These are phyloP conservation scores for Tulasnella calospora DNA, from an alignment of 768 basidiomycete species.

Conservation along the genomic window DNA sequence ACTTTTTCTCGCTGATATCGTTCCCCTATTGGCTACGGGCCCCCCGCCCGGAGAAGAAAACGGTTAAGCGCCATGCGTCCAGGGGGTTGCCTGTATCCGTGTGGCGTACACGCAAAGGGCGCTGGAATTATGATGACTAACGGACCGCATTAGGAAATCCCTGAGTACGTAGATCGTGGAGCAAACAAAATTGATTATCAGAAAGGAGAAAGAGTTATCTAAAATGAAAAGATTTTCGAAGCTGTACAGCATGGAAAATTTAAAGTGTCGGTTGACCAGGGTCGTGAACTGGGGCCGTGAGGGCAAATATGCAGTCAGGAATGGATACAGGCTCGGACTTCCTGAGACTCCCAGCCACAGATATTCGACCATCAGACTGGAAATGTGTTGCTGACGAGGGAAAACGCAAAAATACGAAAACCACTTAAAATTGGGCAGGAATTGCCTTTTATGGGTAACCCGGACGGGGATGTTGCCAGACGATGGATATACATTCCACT, in stretches of 20 bases:
- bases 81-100: neutral
- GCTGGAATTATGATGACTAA: neutral
- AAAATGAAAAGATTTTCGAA: constrained; percentile 12
- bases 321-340: constrained; percentile 1
- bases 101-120: neutral
- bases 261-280: neutral
- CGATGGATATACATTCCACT: neutral
- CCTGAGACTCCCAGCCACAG: constrained; percentile 9
- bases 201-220: constrained; percentile 1
- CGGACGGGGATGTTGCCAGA: constrained; percentile 4
- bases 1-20: neutral
- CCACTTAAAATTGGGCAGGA: neutral
- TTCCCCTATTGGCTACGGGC: neutral
- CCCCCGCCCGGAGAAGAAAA: neutral
- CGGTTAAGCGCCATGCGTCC: neutral
- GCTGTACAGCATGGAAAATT: constrained; percentile 12
- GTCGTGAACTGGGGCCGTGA: neutral
- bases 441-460: neutral
- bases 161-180: constrained; percentile 2
- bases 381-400: neutral
- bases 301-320: neutral
- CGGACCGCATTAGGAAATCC: neutral
- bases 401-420: neutral
- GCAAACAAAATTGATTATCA: neutral
- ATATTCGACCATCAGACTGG: constrained; percentile 1